Conservation (phyloP, 106 monocot species). For the Platanthera zijinensis region DNA sequence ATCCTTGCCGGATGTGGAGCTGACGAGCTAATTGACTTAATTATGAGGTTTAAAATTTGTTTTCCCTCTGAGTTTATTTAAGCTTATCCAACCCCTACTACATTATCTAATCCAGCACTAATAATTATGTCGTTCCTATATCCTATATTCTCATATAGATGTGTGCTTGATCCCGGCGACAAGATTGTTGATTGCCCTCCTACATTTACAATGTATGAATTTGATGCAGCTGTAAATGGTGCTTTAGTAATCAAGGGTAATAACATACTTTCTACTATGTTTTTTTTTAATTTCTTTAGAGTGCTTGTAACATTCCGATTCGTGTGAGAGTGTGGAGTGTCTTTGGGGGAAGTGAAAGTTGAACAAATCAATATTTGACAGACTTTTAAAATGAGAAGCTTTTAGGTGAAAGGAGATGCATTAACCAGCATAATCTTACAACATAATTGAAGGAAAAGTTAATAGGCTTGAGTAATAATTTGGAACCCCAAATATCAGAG, state of each 20-base stretch:
- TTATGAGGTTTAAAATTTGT: constrained; percentile 74
- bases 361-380: too few species aligned
- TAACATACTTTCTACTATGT: background rate
- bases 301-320: background rate
- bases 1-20: constrained; percentile 98
- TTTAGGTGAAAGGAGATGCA: too few species aligned
- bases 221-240: constrained; percentile 96
- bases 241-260: constrained; percentile 87
- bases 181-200: constrained; percentile 97
- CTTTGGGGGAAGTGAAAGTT: too few species aligned
- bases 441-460: too few species aligned
- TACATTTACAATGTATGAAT: constrained; percentile 99
- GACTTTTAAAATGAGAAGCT: too few species aligned
- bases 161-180: constrained; percentile 96
- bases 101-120: background rate
- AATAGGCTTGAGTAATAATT: too few species aligned
- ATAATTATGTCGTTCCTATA: constrained; percentile 1
- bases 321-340: too few species aligned
- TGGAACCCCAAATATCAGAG: too few species aligned
- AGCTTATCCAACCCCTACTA: background rate
- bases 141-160: constrained; percentile 40
- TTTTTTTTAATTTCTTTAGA: background rate
- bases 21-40: constrained; percentile 93
- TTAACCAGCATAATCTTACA: too few species aligned
- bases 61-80: background rate